These are phyloP conservation scores for Arxiozyma slooffiae DNA, from an alignment of 1,139 yeast species.

Conservation along the genomic window DNA sequence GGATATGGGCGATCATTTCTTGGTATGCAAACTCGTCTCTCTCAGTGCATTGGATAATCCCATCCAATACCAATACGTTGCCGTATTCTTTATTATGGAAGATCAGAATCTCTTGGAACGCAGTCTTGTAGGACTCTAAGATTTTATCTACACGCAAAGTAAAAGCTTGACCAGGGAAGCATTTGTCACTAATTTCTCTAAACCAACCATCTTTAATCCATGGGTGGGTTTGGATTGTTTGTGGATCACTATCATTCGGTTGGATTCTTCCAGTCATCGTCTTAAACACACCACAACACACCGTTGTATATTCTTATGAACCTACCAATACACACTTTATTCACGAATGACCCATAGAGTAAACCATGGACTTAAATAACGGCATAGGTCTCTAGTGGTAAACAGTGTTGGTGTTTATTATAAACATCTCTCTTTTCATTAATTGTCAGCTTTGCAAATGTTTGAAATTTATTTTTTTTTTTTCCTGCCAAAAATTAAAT, in stretches of 20 bases:
- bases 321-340: neutral
- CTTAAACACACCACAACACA: too few relatives aligned
- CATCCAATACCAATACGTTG: conserved; percentile 82
- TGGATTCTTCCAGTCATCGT: neutral
- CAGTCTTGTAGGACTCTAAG: conserved; percentile 64
- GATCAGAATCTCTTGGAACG: conserved; percentile 80
- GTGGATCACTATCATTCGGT: neutral
- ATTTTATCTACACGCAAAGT: conserved; percentile 71
- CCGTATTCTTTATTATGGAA: conserved; percentile 81
- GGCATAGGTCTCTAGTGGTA: too few relatives aligned
- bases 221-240: conserved; percentile 8
- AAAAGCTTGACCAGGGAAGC: conserved; percentile 97
- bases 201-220: conserved; percentile 72
- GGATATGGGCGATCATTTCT: conserved; percentile 89
- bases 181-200: conserved; percentile 72
- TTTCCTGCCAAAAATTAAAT: too few relatives aligned
- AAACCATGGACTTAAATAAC: too few relatives aligned
- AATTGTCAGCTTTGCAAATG: too few relatives aligned
- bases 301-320: too few relatives aligned
- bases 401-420: too few relatives aligned
- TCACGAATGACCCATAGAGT: too few relatives aligned
- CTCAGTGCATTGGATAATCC: conserved; percentile 86
- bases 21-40: conserved; percentile 91
- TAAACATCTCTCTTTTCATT: too few relatives aligned
- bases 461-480: too few relatives aligned